These are phyloP conservation scores for Salvia splendens DNA, from an alignment of 257 asterid species.

Conservation along the genomic window DNA sequence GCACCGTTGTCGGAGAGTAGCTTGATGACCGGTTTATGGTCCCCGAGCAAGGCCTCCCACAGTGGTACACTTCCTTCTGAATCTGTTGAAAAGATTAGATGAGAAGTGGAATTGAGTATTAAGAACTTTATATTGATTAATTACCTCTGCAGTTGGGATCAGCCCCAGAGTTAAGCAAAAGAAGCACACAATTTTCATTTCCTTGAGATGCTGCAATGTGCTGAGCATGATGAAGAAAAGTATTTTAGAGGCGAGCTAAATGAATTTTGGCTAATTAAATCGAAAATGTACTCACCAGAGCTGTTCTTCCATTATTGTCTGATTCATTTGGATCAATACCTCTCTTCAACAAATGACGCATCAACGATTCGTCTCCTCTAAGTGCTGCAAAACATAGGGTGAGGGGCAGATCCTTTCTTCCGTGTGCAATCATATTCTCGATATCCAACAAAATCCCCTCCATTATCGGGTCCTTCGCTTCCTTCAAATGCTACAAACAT, in stretches of 20 bases:
- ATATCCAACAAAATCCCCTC: constrained; percentile 78
- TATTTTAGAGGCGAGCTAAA: neutral
- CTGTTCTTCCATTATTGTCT: constrained; percentile 71
- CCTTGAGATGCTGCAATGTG: constrained; percentile 89
- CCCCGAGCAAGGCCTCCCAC: constrained; percentile 60
- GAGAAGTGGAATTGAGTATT: neutral
- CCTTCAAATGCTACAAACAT: constrained; percentile 72
- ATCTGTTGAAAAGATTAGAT: constrained; percentile 39
- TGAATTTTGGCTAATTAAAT: neutral
- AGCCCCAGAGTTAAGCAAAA: constrained; percentile 80
- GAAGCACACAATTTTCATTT: constrained; percentile 63
- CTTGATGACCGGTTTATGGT: constrained; percentile 40
- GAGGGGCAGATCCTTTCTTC: constrained; percentile 78
- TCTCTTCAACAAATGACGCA: constrained; percentile 83
- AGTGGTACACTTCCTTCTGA: constrained; percentile 62
- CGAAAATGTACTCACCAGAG: constrained; percentile 49
- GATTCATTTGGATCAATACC: constrained; percentile 89
- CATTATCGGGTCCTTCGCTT: constrained; percentile 75
- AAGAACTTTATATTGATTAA: too few relatives aligned
- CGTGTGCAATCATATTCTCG: constrained; percentile 88
- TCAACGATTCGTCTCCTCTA: constrained; percentile 76
- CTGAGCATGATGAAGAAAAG: constrained; percentile 39
- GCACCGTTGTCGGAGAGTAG: constrained; percentile 53
- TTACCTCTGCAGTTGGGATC: constrained; percentile 79
- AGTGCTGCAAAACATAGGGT: constrained; percentile 85